Conservation (phyloP, 108 stramenopile species). For the Pseudonitzschia delicatissima region DNA sequence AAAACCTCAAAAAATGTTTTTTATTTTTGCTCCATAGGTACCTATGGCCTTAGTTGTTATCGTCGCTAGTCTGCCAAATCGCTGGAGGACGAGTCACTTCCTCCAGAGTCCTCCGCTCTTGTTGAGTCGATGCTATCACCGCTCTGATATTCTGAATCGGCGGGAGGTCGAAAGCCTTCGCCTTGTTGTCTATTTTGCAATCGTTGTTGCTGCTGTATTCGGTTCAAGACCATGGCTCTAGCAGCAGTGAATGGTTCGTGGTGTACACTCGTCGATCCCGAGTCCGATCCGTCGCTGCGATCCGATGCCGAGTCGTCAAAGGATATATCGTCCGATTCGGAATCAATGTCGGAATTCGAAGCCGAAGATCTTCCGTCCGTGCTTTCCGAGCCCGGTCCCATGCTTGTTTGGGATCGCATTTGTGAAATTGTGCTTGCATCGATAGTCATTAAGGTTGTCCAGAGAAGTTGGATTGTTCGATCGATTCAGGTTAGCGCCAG, state of each 20-base stretch:
- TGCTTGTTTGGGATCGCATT: not conserved
- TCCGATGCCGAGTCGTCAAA: constrained; percentile 68
- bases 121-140: constrained; percentile 50
- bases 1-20: not conserved
- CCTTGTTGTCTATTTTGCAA: constrained; percentile 31
- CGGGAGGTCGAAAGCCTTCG: constrained; percentile 36
- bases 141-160: constrained; percentile 48
- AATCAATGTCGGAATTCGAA: constrained; percentile 57
- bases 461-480: constrained; percentile 6
- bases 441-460: constrained; percentile 35
- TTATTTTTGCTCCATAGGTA: not conserved
- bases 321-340: constrained; percentile 60
- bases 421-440: constrained; percentile 9
- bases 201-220: constrained; percentile 56
- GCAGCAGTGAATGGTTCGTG: constrained; percentile 49
- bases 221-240: constrained; percentile 55
- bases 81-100: constrained; percentile 55
- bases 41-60: not conserved
- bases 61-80: constrained; percentile 42
- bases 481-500: constrained; percentile 29
- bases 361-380: constrained; percentile 46
- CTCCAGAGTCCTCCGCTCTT: constrained; percentile 53
- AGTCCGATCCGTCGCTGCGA: constrained; percentile 59
- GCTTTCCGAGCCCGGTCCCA: constrained; percentile 3
- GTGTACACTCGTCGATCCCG: constrained; percentile 18